A percentile compares a stretch with the other conserved stretches of the same genome.
These are phyloP conservation scores for Graphium sp. DNA, from an alignment of 2,329 filamentous ascomycete species.

Conservation along the genomic window DNA sequence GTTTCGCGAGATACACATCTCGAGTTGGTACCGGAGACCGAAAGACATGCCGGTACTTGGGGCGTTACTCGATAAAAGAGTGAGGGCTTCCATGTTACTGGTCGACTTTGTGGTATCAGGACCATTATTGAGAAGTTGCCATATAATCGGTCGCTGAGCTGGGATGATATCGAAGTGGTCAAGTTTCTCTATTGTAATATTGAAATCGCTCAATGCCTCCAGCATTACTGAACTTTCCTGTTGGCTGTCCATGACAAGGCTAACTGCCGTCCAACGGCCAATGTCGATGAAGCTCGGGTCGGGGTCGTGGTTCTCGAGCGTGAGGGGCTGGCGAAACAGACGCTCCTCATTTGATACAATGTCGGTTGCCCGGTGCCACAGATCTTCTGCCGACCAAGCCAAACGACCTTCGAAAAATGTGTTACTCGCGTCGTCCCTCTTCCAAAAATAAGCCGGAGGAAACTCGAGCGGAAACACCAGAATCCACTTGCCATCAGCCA, in stretches of 20 bases:
- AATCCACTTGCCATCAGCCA: constrained; percentile 13
- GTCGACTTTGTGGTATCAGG: too few species aligned
- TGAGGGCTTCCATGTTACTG: too few species aligned
- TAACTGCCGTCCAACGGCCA: constrained; percentile 39
- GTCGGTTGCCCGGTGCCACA: constrained; percentile 31
- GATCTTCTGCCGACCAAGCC: constrained; percentile 21
- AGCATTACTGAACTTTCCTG: constrained; percentile 19
- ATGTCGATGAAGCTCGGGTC: constrained; percentile 25
- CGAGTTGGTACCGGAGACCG: constrained; percentile 71
- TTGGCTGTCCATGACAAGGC: constrained; percentile 20
- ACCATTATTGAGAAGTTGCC: constrained; percentile 3
- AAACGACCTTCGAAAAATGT: constrained; percentile 14
- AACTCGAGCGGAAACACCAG: constrained; percentile 29
- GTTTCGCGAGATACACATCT: constrained; percentile 77
- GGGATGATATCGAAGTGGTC: too few species aligned
- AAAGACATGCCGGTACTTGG: constrained; percentile 47
- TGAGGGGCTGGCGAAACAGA: constrained; percentile 17
- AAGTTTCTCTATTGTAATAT: constrained; percentile 44
- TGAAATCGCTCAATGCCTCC: constrained; percentile 51
- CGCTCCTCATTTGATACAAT: constrained; percentile 18
- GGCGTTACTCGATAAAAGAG: too few species aligned
- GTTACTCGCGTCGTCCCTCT: constrained; percentile 12
- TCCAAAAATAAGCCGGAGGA: constrained; percentile 30
- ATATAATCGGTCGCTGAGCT: too few species aligned
- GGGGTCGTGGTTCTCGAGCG: constrained; percentile 18